Base-by-base conservation (phyloP, 2,329 filamentous ascomycete genomes). In the Fusarium sterilihyphosum region DNA sequence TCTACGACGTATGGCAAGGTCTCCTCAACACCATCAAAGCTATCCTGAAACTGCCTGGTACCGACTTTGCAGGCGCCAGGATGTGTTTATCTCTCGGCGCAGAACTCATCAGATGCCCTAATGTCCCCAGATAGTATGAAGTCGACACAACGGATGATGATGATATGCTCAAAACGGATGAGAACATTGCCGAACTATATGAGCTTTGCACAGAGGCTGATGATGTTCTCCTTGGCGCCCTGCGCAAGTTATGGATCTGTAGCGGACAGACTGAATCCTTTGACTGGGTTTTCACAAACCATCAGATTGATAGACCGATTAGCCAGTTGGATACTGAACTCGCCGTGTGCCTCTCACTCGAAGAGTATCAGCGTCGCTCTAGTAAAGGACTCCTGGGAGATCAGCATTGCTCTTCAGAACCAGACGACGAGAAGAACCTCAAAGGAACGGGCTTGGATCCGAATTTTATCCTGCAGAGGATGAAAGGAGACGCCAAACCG, bases 181-280 rank as follows among this genome's bases (percentile, higher is more conserved):
- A 24, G 22, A 31, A 33, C 1, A 5, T 24, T 18, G 43, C 59
- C 6, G 16, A 47, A 8, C 37, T 67, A 7, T 10, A 50, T 31
- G 64, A 63, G 17, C 52, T 68, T 17, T 68, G 61, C 31, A 52
- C 37, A 22, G 46, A 58, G 6, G 22, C 47, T 5, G 65, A 68
- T 24, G 47, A 65, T 13, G 29, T 47, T 3, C 33, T 68, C 8
- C 59, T 67, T 13, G 38, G 35, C 8, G 18, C 38, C 10, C n/a
- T 57, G 8, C 43, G 60, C 7, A 26, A 11, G 16, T 38, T 54
- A 7, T 61, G 49, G 43, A 54, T 14, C 12, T n/a, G n/a, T 6
- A 53, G 26, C 26, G 40, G 33, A 6, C 11, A 37, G 4, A 29
- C 8, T 3, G 33, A 37, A 3, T 24, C 4, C 3, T 47, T 43